Conservation (phyloP, 306 rosid species). For the Lathyrus sativus region DNA sequence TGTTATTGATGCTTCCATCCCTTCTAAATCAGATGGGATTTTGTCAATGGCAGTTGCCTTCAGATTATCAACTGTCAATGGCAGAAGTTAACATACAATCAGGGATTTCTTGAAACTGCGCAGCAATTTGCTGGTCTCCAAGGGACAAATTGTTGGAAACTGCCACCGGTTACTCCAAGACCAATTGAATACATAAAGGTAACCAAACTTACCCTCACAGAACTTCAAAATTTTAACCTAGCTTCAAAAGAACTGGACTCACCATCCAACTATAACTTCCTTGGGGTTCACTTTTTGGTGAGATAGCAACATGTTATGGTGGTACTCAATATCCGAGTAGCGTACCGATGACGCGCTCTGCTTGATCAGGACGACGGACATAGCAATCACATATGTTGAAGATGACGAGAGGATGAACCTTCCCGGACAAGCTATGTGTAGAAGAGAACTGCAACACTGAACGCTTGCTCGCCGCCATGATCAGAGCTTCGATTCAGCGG, state of each 20-base stretch:
- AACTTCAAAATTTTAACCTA: not conserved
- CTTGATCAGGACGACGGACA: slow-evolving; percentile 77
- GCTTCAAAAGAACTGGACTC: slow-evolving; percentile 24
- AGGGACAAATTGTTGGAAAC: slow-evolving; percentile 78
- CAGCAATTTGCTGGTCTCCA: slow-evolving; percentile 82
- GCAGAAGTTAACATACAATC: slow-evolving; percentile 22
- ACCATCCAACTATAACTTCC: slow-evolving; percentile 96
- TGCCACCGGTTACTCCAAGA: slow-evolving; percentile 79
- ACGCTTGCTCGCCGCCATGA: slow-evolving; percentile 67
- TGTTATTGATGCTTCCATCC: slow-evolving; percentile 93
- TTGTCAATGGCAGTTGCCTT: slow-evolving; percentile 73
- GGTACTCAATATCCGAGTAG: slow-evolving; percentile 90
- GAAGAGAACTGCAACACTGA: slow-evolving; percentile 61
- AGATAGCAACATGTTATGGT: slow-evolving; percentile 76
- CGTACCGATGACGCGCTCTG: slow-evolving; percentile 81
- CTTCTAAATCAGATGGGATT: slow-evolving; percentile 94
- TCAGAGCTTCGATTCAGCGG: slow-evolving; percentile 25
- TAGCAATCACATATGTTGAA: slow-evolving; percentile 84
- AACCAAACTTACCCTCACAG: slow-evolving; percentile 4
- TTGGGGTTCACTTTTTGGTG: slow-evolving; percentile 93
- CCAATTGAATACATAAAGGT: slow-evolving; percentile 84
- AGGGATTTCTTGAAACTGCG: slow-evolving; percentile 94
- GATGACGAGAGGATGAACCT: slow-evolving; percentile 69
- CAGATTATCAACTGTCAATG: slow-evolving; percentile 65
- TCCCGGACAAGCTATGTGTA: slow-evolving; percentile 53